Base-by-base conservation (phyloP, 345 rosid genomes). In the Ricinus communis region DNA sequence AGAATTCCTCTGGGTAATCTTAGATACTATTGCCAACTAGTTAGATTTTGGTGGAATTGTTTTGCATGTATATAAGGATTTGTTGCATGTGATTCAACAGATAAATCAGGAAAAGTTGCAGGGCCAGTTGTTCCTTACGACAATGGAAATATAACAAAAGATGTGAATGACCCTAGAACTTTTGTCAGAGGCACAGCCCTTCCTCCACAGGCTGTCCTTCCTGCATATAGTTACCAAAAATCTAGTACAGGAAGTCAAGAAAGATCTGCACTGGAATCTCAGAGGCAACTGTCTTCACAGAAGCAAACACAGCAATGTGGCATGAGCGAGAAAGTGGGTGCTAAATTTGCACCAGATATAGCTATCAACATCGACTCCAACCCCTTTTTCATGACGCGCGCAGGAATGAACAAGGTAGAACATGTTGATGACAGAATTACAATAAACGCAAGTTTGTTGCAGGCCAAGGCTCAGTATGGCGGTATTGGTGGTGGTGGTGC, bases 291-390 rank as follows among this genome's bases (percentile, higher is more conserved):
- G 67, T 53, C 80, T 11, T 46, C 84, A 5, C 96, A 88, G 70
- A 89, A 88, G 71, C 93, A 86, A 56, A 80, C 62, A 40, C 81
- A 84, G 31, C 93, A 86, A 67, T 82, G 81, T 59, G 83, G 90
- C 62, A 61, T 83, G 77, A 80, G 81, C 5, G 62, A 89, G 13
- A 89, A 88, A 59, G 56, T 83, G 75, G 81, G 81, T 6, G 65
- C 90, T 19, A 88, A 87, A 85, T 76, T 78, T 38, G 80, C 79
- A 10, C 87, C 91, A 36, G 98, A 93, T 8, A 82, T 91, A 36
- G 89, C 93, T 47, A 87, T 93, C 80, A 81, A 88, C 71, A 93
- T 91, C 3, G 94, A 93, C 71, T 70, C 82, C 72, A 89, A 91
- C 80, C 96, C 96, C 0, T 88, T 87, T 76, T 87, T 90, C 67